Conservation (phyloP, 306 rosid species). For the Vachellia collinsii region DNA sequence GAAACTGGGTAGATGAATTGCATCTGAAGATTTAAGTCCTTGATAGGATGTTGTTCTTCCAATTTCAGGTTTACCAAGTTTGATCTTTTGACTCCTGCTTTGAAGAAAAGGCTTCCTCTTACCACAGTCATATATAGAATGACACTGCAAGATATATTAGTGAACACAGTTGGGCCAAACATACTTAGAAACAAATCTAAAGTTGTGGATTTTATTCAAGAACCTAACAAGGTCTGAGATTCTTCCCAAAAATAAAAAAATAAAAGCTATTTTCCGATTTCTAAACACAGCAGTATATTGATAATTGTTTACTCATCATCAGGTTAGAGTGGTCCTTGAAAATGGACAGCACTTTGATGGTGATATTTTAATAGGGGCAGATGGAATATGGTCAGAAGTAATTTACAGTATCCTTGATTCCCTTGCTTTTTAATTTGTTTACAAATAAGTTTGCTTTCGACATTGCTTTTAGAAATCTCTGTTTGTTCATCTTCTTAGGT, state of each 20-base stretch:
- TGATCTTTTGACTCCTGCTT: conserved; percentile 54
- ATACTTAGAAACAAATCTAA: conserved; percentile 49
- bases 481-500: conserved; percentile 42
- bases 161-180: conserved; percentile 48
- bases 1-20: conserved; percentile 4
- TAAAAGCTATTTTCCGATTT: not conserved
- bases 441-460: not conserved
- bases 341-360: conserved; percentile 52
- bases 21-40: not conserved
- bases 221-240: conserved; percentile 42
- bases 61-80: conserved; percentile 44
- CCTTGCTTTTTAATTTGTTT: conserved; percentile 20
- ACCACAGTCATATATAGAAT: conserved; percentile 53
- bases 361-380: conserved; percentile 53
- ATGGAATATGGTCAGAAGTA: conserved; percentile 60
- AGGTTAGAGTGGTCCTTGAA: conserved; percentile 50
- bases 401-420: conserved; percentile 34
- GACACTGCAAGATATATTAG: conserved; percentile 52
- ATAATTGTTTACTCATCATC: not conserved
- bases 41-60: not conserved
- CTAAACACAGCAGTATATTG: not conserved
- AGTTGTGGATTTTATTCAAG: conserved; percentile 52
- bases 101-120: conserved; percentile 44
- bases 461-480: not conserved
- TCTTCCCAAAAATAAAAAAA: not conserved